Percentiles rank a stretch among this genome's conserved stretches.
These are phyloP conservation scores for Jimgerdemannia flammicorona DNA, from an alignment of 192 early-diverging fungal genomes.

Conservation along the genomic window DNA sequence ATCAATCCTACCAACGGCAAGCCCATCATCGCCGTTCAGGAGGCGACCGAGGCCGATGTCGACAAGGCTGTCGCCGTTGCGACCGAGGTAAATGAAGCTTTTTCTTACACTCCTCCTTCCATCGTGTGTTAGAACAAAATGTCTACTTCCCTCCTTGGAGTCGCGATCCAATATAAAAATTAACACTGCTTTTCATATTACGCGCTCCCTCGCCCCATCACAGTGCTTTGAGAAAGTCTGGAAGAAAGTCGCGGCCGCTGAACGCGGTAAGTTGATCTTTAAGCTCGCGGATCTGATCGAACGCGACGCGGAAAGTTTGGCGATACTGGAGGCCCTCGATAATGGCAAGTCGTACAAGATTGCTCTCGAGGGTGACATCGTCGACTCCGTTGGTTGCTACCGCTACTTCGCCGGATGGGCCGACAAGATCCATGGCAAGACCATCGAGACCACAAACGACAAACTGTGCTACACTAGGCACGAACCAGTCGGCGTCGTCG, in stretches of 20 bases:
- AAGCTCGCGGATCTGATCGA: conserved; percentile 58
- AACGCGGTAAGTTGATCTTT: conserved; percentile 52
- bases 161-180: too few species aligned
- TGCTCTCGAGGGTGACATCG: conserved; percentile 63
- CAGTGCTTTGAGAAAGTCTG: conserved; percentile 44
- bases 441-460: conserved; percentile 40
- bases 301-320: conserved; percentile 44
- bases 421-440: conserved; percentile 58
- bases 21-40: conserved; percentile 30
- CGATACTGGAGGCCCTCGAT: conserved; percentile 65
- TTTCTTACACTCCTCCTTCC: too few species aligned
- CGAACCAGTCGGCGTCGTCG: conserved; percentile 72
- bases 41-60: conserved; percentile 32
- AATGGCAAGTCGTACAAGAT: conserved; percentile 73
- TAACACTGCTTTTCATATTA: too few species aligned
- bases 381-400: conserved; percentile 60
- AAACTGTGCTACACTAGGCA: conserved; percentile 50
- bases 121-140: too few species aligned
- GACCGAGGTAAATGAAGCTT: neutral
- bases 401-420: conserved; percentile 77
- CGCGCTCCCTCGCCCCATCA: neutral
- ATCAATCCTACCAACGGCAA: conserved; percentile 34
- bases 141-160: too few species aligned
- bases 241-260: conserved; percentile 45
- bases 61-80: conserved; percentile 33